Percentiles rank a stretch among this genome's conserved stretches.
Evolutionary conservation across 306 rosid species (phyloP).

Genomic region (Dalbergia oliveri): DNA sequence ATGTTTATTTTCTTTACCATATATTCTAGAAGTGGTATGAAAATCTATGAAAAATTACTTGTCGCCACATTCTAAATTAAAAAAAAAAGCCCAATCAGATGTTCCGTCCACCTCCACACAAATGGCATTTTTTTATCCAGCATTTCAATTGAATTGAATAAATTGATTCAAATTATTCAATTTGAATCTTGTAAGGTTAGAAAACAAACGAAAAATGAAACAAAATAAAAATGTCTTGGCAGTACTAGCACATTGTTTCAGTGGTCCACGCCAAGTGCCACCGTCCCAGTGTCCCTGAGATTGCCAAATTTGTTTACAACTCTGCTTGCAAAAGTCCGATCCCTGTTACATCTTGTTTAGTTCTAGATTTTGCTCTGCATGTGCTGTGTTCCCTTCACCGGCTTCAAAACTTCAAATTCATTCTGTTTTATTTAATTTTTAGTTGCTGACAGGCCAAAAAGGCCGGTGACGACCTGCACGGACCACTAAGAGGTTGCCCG

Average conservation of each 20-base stretch:
- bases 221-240: neutral
- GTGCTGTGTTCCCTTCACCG: neutral
- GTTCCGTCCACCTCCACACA: neutral
- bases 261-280: neutral
- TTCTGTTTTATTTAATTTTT: neutral
- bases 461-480: neutral
- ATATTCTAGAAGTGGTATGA: neutral
- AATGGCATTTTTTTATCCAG: neutral
- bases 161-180: neutral
- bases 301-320: conserved; percentile 9
- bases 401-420: neutral
- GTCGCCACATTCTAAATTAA: neutral
- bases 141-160: neutral
- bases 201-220: neutral
- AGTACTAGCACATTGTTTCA: neutral
- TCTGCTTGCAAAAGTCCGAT: neutral
- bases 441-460: neutral
- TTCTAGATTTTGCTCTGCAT: neutral
- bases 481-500: neutral
- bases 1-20: too few species aligned
- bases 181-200: neutral
- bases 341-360: neutral
- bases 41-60: neutral
- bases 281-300: neutral
- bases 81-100: neutral